These are phyloP conservation scores for Phytopythium boreale DNA, from an alignment of 352 stramenopile genomes.

Conservation along the genomic window DNA sequence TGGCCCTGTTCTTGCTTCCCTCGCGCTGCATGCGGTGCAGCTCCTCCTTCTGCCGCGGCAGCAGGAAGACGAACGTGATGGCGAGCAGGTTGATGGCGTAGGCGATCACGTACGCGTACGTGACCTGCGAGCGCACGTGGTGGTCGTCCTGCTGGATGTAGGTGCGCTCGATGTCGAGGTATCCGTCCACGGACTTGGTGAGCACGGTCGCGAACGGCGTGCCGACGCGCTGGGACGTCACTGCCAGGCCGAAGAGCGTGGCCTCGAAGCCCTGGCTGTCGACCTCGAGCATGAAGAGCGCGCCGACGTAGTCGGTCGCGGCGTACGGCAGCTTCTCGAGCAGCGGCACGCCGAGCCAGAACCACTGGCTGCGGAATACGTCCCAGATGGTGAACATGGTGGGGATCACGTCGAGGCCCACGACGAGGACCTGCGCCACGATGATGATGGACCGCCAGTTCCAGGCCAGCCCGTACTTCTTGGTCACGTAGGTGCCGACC, in stretches of 20 bases:
- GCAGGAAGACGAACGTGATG: conserved; percentile 37
- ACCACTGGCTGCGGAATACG: conserved; percentile 55
- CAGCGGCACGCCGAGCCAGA: conserved; percentile 17
- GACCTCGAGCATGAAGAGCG: conserved; percentile 54
- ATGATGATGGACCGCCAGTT: conserved; percentile 50
- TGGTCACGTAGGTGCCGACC: conserved; percentile 22
- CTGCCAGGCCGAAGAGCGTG: conserved; percentile 40
- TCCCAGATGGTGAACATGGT: conserved; percentile 67
- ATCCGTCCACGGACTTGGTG: conserved; percentile 51
- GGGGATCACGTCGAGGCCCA: conserved; percentile 41
- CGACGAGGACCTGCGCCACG: conserved; percentile 37
- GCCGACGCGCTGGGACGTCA: conserved; percentile 33
- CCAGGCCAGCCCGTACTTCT: conserved; percentile 32
- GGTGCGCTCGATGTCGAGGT: conserved; percentile 55
- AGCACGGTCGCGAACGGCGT: conserved; percentile 50
- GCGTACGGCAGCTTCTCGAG: conserved; percentile 46
- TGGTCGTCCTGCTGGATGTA: conserved; percentile 33
- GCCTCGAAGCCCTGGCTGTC: conserved; percentile 43
- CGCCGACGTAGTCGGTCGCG: conserved; percentile 40
- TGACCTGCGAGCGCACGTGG: conserved; percentile 42
- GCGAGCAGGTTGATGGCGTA: conserved; percentile 52
- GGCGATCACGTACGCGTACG: conserved; percentile 54
- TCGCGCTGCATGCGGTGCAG: conserved; percentile 31
- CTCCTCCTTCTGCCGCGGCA: conserved; percentile 52
- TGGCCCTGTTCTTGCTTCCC: conserved; percentile 35